phyloP scores from a whole-genome alignment of 2,329 filamentous ascomycete genomes.

The Aspergillus novofumigatus region DNA sequence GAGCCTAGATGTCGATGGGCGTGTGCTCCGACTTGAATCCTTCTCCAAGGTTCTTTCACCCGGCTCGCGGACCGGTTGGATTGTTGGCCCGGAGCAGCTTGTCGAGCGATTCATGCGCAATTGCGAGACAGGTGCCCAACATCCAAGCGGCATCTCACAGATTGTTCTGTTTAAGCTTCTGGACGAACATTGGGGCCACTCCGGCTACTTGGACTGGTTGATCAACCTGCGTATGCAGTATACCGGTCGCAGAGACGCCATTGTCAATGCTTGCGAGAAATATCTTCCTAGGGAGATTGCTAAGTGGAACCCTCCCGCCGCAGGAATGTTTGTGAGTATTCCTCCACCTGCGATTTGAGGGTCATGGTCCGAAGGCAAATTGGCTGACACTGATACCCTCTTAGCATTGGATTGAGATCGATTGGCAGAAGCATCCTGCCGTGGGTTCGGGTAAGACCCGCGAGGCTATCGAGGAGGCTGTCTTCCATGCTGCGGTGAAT shows the following conservation, averaged over 20 bases:
- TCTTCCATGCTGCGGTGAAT: slow-evolving; percentile 73
- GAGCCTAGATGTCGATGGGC: slow-evolving; percentile 77
- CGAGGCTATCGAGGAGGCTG: slow-evolving; percentile 69
- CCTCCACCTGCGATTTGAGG: not conserved
- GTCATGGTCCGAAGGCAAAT: not conserved
- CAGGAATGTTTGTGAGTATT: slow-evolving; percentile 87
- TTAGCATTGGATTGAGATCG: slow-evolving; percentile 47
- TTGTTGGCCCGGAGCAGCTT: slow-evolving; percentile 81
- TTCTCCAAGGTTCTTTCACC: slow-evolving; percentile 90
- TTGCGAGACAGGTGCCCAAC: slow-evolving; percentile 79
- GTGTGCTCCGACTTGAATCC: slow-evolving; percentile 85
- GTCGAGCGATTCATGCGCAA: slow-evolving; percentile 78
- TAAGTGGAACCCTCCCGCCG: slow-evolving; percentile 72
- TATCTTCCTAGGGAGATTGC: slow-evolving; percentile 70
- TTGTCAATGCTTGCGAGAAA: slow-evolving; percentile 75
- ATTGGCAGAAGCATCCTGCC: slow-evolving; percentile 45
- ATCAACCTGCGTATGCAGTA: slow-evolving; percentile 78
- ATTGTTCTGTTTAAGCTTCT: slow-evolving; percentile 81
- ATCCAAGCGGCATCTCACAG: slow-evolving; percentile 80
- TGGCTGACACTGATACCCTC: not conserved
- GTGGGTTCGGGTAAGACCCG: slow-evolving; percentile 34
- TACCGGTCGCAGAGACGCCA: slow-evolving; percentile 69
- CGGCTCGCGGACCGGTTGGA: slow-evolving; percentile 78
- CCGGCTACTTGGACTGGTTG: slow-evolving; percentile 84
- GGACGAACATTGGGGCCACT: slow-evolving; percentile 91